A percentile compares a stretch with the other conserved stretches of the same genome.
phyloP scores from a whole-genome alignment of 257 asterid genomes.

The Nicotiana knightiana region DNA sequence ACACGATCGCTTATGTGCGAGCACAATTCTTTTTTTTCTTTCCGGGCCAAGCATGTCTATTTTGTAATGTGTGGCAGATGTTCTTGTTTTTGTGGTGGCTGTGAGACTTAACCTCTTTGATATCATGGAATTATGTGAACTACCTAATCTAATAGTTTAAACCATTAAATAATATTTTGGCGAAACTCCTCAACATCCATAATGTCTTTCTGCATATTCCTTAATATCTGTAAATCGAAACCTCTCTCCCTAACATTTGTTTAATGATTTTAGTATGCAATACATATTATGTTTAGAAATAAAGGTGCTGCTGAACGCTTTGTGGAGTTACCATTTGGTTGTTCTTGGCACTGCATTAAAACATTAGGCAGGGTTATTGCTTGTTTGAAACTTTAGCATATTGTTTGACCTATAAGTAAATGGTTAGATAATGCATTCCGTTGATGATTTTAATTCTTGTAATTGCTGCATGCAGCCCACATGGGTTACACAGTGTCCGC shows the following conservation, averaged over 20 bases:
- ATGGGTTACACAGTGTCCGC: constrained; percentile 88
- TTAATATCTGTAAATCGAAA: background rate
- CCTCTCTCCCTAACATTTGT: background rate
- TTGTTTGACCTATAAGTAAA: background rate
- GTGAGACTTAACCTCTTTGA: background rate
- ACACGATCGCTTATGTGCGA: too few species aligned
- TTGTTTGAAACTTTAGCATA: background rate
- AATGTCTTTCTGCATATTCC: background rate
- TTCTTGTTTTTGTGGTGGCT: too few species aligned
- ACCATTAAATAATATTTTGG: background rate
- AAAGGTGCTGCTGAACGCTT: background rate
- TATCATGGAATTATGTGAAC: background rate
- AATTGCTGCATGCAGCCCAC: constrained; percentile 48
- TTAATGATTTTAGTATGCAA: background rate
- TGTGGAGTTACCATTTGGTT: background rate
- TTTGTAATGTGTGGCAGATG: background rate
- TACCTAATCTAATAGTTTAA: background rate
- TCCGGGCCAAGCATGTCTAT: background rate
- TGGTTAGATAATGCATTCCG: constrained; percentile 1
- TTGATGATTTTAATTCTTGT: background rate
- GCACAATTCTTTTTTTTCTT: background rate
- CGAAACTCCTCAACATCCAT: background rate
- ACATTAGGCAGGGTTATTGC: background rate
- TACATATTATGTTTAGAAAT: background rate
- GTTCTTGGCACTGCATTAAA: background rate